phyloP scores from a whole-genome alignment of 1,284 basidiomycete genomes.

The Naganishia liquefaciens region DNA sequence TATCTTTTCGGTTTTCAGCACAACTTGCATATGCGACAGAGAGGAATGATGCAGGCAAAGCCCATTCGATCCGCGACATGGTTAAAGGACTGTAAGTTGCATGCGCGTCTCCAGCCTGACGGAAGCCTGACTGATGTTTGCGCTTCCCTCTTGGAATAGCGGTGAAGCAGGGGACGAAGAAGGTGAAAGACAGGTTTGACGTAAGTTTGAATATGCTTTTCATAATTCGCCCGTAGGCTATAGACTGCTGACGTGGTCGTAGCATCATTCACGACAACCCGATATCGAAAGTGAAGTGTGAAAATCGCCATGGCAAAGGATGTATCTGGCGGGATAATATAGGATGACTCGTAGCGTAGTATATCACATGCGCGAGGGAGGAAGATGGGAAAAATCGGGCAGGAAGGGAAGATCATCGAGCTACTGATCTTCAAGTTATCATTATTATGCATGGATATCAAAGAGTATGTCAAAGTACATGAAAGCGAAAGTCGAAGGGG shows the following conservation, averaged over 20 bases:
- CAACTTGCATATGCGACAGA: conserved; percentile 27
- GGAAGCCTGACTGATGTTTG: not conserved
- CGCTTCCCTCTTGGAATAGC: not conserved
- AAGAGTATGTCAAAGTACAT: not conserved
- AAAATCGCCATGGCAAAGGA: not conserved
- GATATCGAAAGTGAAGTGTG: conserved; percentile 27
- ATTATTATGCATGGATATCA: conserved; percentile 9
- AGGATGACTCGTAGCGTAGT: too few species aligned
- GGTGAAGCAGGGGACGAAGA: conserved; percentile 10
- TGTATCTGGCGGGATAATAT: too few species aligned
- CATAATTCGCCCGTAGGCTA: not conserved
- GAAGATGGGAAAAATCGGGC: too few species aligned
- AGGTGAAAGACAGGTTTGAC: conserved; percentile 27
- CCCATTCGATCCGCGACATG: conserved; percentile 23
- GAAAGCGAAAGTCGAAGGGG: conserved; percentile 29
- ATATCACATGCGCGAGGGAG: too few species aligned
- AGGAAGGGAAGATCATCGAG: not conserved
- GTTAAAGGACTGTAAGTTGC: conserved; percentile 27
- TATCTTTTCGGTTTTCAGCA: conserved; percentile 2
- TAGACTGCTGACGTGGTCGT: not conserved
- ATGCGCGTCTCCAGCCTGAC: not conserved
- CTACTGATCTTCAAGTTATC: not conserved
- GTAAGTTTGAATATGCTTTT: not conserved
- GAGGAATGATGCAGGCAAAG: conserved; percentile 28
- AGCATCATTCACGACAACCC: conserved; percentile 22